A percentile compares a stretch with the other conserved stretches of the same genome.
Conservation (phyloP, 2,329 filamentous ascomycete genomes). For the Zymoseptoria crescenta region DNA sequence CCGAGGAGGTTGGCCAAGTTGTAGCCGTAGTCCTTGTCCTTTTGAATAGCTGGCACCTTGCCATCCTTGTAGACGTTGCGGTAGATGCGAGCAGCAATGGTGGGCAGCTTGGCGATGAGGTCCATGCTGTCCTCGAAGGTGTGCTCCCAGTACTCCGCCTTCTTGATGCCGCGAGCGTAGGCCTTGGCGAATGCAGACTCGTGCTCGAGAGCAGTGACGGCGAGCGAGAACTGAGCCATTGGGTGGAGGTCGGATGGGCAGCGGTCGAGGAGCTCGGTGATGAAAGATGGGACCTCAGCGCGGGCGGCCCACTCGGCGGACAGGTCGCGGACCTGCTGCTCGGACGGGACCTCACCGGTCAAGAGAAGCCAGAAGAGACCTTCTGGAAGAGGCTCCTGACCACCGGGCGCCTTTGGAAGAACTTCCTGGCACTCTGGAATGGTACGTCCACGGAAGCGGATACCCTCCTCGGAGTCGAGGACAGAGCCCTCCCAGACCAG, state of each 20-base stretch:
- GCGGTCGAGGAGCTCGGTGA: slow-evolving; percentile 99
- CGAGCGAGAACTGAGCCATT: slow-evolving; percentile 98
- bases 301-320: slow-evolving; percentile 98
- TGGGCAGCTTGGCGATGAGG: slow-evolving; percentile 98
- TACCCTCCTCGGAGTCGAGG: slow-evolving; percentile 96
- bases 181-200: slow-evolving; percentile 97
- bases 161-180: slow-evolving; percentile 98
- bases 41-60: slow-evolving; percentile 91
- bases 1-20: slow-evolving; percentile 99
- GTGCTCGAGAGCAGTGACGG: slow-evolving; percentile 96
- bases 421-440: slow-evolving; percentile 98
- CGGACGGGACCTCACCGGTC: slow-evolving; percentile 92
- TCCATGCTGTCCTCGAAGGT: slow-evolving; percentile 99
- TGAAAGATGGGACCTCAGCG: slow-evolving; percentile 92
- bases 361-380: slow-evolving; percentile 99
- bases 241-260: slow-evolving; percentile 98
- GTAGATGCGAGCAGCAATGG: slow-evolving; percentile 97
- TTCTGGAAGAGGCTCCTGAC: slow-evolving; percentile 94
- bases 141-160: slow-evolving; percentile 99
- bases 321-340: slow-evolving; percentile 97
- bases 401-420: slow-evolving; percentile 93
- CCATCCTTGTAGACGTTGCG: slow-evolving; percentile 99
- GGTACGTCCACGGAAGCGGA: slow-evolving; percentile 97
- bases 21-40: slow-evolving; percentile 99
- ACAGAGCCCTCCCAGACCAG: slow-evolving; percentile 99